These are phyloP conservation scores for Gamsiella multidivaricata DNA, from an alignment of 192 early-diverging fungal species.

Conservation along the genomic window DNA sequence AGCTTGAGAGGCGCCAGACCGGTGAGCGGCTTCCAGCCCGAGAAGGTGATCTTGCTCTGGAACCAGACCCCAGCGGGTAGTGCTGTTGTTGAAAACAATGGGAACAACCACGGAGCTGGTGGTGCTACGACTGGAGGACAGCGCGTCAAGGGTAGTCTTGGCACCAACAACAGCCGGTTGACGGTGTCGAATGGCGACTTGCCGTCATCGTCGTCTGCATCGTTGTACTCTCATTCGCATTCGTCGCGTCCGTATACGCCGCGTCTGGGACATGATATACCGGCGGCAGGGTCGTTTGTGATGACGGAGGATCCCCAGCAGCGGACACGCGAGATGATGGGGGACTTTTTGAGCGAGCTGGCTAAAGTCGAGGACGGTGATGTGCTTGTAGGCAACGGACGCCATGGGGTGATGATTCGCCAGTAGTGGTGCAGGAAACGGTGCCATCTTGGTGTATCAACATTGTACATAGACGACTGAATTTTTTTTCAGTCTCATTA, in stretches of 20 bases:
- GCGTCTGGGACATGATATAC: no score
- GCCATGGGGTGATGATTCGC: constrained; percentile 23
- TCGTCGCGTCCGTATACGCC: no score
- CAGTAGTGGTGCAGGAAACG: constrained; percentile 20
- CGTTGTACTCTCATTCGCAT: background rate
- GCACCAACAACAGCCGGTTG: background rate
- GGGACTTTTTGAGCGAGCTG: constrained; percentile 39
- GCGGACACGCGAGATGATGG: constrained; percentile 25
- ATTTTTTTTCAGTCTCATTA: no score
- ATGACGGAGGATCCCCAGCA: constrained; percentile 9
- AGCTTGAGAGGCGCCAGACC: constrained; percentile 14
- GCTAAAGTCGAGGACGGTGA: constrained; percentile 45
- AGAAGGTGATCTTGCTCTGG: constrained; percentile 19
- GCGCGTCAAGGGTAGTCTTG: background rate
- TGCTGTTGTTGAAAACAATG: background rate
- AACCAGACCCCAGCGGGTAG: background rate
- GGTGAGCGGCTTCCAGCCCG: constrained; percentile 13
- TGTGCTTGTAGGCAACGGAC: constrained; percentile 37
- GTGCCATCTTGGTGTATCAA: no score
- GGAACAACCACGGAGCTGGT: background rate
- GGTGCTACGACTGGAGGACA: no score
- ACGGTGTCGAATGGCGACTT: constrained; percentile 8
- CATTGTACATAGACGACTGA: no score
- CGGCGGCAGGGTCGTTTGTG: constrained; percentile 5
- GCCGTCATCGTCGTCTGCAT: background rate